Percentiles rank a stretch among this genome's conserved stretches.
These are phyloP conservation scores for Ajuga chamaepitys DNA, from an alignment of 257 asterid species.

Conservation along the genomic window DNA sequence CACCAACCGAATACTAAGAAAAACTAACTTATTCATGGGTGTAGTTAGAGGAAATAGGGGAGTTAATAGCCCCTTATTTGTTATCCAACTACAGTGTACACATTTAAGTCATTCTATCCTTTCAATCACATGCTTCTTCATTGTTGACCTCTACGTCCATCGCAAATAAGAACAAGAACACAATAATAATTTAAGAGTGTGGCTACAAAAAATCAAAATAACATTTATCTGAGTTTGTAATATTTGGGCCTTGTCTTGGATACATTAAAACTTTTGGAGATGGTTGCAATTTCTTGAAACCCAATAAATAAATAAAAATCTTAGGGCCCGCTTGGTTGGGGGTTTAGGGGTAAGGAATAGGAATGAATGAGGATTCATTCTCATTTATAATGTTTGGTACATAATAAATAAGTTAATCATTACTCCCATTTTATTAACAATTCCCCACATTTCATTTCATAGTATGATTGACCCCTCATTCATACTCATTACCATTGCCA, in stretches of 20 bases:
- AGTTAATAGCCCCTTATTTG: neutral
- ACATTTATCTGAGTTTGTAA: neutral
- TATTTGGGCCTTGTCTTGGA: neutral
- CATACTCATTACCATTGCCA: too few species aligned
- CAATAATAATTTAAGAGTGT: neutral
- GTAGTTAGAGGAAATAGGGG: too few species aligned
- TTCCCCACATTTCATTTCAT: too few species aligned
- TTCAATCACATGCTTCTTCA: slow-evolving; percentile 5
- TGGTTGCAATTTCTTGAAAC: neutral
- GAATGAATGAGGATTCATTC: too few species aligned
- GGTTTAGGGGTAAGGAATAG: too few species aligned
- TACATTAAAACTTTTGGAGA: neutral
- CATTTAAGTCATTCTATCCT: slow-evolving; percentile 19
- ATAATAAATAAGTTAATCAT: too few species aligned
- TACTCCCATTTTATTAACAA: too few species aligned
- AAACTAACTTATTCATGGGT: too few species aligned
- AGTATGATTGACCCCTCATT: too few species aligned
- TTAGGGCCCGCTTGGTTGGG: too few species aligned
- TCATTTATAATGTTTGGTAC: too few species aligned
- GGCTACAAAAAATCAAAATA: neutral
- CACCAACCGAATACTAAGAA: too few species aligned
- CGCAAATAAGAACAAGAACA: neutral
- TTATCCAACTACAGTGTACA: neutral
- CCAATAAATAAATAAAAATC: neutral
- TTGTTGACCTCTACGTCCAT: slow-evolving; percentile 12